Conservation (phyloP, 257 asterid genomes). For the Solanum corneliomulleri region DNA sequence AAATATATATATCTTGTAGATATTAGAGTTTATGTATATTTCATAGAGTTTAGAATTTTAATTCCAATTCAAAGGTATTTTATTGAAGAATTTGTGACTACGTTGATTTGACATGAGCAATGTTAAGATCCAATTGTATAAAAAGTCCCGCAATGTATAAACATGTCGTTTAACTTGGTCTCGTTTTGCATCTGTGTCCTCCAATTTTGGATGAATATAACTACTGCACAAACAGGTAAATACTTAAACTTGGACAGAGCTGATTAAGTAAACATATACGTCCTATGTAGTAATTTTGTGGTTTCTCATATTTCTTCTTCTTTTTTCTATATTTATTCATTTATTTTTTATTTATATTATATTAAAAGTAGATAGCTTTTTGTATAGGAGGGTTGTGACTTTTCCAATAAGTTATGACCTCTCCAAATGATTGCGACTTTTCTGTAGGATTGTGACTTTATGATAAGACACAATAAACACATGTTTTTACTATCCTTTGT, state of each 20-base stretch:
- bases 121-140: not conserved
- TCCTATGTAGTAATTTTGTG: not conserved
- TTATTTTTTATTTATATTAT: too few species aligned
- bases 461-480: not conserved
- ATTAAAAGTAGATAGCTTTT: not conserved
- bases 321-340: too few species aligned
- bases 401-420: too few species aligned
- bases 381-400: not conserved
- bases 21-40: not conserved
- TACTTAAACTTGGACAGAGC: too few species aligned
- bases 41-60: not conserved
- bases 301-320: too few species aligned
- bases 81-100: not conserved
- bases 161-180: not conserved
- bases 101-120: not conserved
- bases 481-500: too few species aligned
- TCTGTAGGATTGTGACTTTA: not conserved
- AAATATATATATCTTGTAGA: not conserved
- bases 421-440: too few species aligned
- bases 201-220: not conserved
- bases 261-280: not conserved
- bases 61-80: not conserved
- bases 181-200: not conserved
- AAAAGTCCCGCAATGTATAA: too few species aligned
- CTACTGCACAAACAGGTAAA: too few species aligned